A percentile compares a stretch with the other conserved stretches of the same genome.
Evolutionary conservation across 352 stramenopile species (phyloP).

Genomic region (Pythium rhizo-oryzae): DNA sequence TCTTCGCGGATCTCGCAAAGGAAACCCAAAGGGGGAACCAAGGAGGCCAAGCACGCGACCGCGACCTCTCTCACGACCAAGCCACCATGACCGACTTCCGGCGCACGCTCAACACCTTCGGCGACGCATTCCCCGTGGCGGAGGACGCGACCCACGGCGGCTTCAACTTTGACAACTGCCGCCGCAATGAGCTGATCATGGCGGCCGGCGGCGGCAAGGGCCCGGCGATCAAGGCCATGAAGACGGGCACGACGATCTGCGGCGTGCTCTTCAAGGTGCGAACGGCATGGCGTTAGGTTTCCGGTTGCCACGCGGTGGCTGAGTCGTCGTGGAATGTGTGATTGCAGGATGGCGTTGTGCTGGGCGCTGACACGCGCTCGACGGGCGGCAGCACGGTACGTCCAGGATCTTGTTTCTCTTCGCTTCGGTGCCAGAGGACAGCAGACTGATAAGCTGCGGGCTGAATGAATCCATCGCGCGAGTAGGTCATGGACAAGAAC

Average conservation of each 20-base stretch:
- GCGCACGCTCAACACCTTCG: constrained; percentile 80
- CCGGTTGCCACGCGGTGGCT: not conserved
- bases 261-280: constrained; percentile 94
- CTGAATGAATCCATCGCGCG: not conserved
- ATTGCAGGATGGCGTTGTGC: constrained; percentile 92
- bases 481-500: constrained; percentile 98
- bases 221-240: constrained; percentile 79
- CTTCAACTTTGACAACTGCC: constrained; percentile 94
- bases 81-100: constrained; percentile 84
- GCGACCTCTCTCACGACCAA: constrained; percentile 28
- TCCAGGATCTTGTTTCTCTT: not conserved
- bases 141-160: constrained; percentile 65
- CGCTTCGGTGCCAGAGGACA: not conserved
- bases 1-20: constrained; percentile 25
- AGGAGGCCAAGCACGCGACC: not conserved
- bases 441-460: not conserved
- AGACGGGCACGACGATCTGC: constrained; percentile 98
- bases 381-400: constrained; percentile 91
- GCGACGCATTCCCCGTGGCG: constrained; percentile 60
- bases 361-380: constrained; percentile 97
- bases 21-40: constrained; percentile 15
- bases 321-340: not conserved
- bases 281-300: not conserved
- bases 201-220: constrained; percentile 47
- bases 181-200: constrained; percentile 91